Conservation (phyloP, 208 protist genomes). For the Trypanosoma lewisi region DNA sequence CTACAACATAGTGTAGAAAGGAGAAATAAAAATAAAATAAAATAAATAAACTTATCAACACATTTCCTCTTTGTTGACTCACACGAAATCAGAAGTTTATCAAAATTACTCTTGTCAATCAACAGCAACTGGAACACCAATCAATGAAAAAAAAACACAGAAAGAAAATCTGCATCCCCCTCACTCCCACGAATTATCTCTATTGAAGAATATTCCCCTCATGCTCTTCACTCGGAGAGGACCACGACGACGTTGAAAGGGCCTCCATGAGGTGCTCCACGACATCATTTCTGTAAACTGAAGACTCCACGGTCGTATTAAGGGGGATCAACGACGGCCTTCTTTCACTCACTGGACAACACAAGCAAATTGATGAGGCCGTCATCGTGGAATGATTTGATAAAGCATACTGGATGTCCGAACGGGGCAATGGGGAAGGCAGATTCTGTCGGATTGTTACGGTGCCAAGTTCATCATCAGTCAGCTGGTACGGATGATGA, state of each 20-base stretch:
- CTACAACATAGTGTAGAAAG: too few relatives aligned
- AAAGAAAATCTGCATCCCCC: background rate
- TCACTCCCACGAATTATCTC: background rate
- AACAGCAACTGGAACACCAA: too few relatives aligned
- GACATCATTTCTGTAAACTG: background rate
- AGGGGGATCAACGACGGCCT: background rate
- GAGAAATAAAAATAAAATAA: too few relatives aligned
- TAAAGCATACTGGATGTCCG: background rate
- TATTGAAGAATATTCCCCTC: background rate
- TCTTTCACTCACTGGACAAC: background rate
- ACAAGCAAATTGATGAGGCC: background rate
- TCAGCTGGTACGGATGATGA: background rate
- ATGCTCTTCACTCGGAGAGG: constrained; percentile 24
- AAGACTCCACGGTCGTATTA: background rate
- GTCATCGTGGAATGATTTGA: background rate
- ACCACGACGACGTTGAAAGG: constrained; percentile 74
- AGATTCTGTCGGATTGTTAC: background rate
- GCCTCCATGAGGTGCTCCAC: constrained; percentile 46
- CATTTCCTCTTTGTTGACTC: too few relatives aligned
- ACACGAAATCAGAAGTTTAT: too few relatives aligned
- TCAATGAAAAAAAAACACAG: background rate
- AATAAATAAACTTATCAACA: too few relatives aligned
- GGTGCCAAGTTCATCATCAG: background rate
- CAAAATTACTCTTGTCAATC: too few relatives aligned
- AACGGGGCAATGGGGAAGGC: constrained; percentile 10